phyloP scores from a whole-genome alignment of 2,329 filamentous ascomycete species.

The Colletotrichum cordylinicola region DNA sequence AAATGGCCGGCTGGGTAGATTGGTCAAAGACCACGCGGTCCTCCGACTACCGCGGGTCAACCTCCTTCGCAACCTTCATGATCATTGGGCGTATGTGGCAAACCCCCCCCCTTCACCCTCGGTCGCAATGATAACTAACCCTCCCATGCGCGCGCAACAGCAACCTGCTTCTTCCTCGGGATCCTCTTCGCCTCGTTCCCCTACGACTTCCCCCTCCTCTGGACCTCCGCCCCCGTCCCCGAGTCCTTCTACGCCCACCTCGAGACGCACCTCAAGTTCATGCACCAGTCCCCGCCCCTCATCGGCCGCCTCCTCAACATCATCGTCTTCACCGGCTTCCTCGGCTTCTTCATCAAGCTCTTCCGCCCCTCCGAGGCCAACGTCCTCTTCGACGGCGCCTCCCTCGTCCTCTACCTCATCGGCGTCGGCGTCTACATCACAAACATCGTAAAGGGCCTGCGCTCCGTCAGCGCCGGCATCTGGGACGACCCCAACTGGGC shows the following conservation, averaged over 20 bases:
- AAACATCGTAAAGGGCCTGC: conserved; percentile 94
- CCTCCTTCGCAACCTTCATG: conserved; percentile 93
- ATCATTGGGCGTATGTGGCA: conserved; percentile 85
- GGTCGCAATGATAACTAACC: neutral
- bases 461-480: conserved; percentile 77
- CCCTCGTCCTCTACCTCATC: conserved; percentile 81
- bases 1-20: conserved; percentile 41
- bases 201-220: conserved; percentile 92
- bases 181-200: conserved; percentile 96
- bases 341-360: conserved; percentile 91
- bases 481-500: conserved; percentile 53
- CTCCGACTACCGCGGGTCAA: conserved; percentile 62
- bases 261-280: conserved; percentile 87
- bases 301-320: conserved; percentile 95
- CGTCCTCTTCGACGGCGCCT: conserved; percentile 90
- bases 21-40: conserved; percentile 64
- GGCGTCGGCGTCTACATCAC: conserved; percentile 92
- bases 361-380: conserved; percentile 94
- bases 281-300: conserved; percentile 89
- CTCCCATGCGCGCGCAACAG: conserved; percentile 45
- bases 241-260: conserved; percentile 80
- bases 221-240: conserved; percentile 70
- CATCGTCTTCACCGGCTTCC: conserved; percentile 84
- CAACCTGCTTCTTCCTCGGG: conserved; percentile 96
- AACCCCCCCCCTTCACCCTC: conserved; percentile 8